These are phyloP conservation scores for Trichoderma pleuroti DNA, from an alignment of 2,329 filamentous ascomycete species.

Conservation along the genomic window DNA sequence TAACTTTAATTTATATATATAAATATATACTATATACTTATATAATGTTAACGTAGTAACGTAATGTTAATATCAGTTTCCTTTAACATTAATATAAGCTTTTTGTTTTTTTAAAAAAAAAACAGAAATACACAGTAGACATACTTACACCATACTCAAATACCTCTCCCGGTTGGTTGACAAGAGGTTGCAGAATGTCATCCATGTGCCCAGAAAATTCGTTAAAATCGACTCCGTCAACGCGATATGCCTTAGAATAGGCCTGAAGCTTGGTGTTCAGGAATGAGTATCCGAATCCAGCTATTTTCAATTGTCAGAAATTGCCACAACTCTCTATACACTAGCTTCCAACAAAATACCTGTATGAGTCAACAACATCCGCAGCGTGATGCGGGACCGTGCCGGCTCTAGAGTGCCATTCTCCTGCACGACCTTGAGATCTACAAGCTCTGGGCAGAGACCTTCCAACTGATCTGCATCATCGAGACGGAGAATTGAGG, in stretches of 20 bases:
- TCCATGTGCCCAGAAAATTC: not conserved
- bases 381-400: not conserved
- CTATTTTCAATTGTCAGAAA: not conserved
- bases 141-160: not conserved
- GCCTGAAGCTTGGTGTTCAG: not conserved
- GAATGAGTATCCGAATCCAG: not conserved
- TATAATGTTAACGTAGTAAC: no score
- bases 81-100: no score
- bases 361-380: not conserved
- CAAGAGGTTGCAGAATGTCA: not conserved
- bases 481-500: not conserved
- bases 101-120: no score
- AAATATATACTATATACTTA: no score
- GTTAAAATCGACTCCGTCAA: not conserved
- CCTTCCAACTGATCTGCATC: not conserved
- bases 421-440: not conserved
- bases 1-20: no score
- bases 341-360: not conserved
- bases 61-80: no score
- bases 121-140: not conserved
- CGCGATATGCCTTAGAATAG: not conserved
- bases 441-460: not conserved
- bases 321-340: not conserved
- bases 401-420: not conserved
- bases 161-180: not conserved